Evolutionary conservation across 2,329 filamentous ascomycete genomes (phyloP).

Genomic region (Pestalotiopsis sp.): DNA sequence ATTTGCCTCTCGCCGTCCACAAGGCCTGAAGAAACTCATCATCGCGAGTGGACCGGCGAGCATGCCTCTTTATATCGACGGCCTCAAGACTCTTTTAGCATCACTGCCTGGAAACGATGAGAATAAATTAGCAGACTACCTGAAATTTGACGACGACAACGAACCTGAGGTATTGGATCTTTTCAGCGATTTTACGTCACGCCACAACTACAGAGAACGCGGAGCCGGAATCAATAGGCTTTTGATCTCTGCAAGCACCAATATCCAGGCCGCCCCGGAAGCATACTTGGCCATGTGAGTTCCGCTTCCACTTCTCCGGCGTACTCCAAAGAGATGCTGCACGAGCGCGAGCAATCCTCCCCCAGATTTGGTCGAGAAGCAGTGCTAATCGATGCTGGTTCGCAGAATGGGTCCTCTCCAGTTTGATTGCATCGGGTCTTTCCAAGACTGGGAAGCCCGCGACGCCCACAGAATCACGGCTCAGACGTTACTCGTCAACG

Average conservation of each 20-base stretch:
- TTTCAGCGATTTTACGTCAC: not conserved
- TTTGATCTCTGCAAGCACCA: not conserved
- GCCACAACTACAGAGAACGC: not conserved
- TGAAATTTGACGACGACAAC: not conserved
- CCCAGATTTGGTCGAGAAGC: too few species aligned
- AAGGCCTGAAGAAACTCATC: not conserved
- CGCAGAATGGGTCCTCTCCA: conserved; percentile 21
- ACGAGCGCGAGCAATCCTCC: too few species aligned
- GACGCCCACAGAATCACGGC: conserved; percentile 19
- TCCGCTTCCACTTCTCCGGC: not conserved
- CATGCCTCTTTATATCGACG: not conserved
- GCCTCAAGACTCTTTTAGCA: not conserved
- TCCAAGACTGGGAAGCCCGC: conserved; percentile 20
- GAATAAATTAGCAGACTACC: not conserved
- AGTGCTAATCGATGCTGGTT: not conserved
- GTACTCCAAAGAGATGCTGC: too few species aligned
- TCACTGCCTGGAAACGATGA: not conserved
- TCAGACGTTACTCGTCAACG: conserved; percentile 23
- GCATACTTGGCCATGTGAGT: not conserved
- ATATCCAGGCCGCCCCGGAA: not conserved
- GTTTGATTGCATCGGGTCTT: conserved; percentile 18
- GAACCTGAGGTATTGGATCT: not conserved
- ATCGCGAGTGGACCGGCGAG: not conserved
- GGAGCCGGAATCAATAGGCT: not conserved
- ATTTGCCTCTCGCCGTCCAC: conserved; percentile 10